Base-by-base conservation (phyloP, 2,329 filamentous ascomycete genomes). In the Hymenoscyphus linearis region DNA sequence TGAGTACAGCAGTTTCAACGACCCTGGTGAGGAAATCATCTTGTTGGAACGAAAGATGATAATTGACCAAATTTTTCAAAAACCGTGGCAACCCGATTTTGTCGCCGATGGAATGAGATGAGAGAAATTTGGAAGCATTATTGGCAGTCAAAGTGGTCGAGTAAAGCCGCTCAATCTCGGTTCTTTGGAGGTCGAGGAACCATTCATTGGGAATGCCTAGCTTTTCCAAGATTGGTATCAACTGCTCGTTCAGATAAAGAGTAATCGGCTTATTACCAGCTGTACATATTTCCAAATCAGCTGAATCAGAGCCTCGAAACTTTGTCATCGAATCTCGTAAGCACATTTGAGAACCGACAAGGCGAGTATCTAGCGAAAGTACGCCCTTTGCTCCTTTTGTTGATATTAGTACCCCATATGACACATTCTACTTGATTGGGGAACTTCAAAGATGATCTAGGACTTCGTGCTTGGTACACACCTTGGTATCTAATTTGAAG, bases 141-240 rank as follows among this genome's bases (percentile, higher is more conserved):
- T 78, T 69, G 0, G 83, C 76, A 22, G 78, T 82, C 0, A 79
- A 74, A 0, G 86, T 87, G 53, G 88, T 84, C 10, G 75, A 74
- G 2, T 84, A 81, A 3, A 96, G 76, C 13, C 80, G 76, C 0
- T 79, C 66, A 2, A 95, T 74, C 27, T 87, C 87, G n/a, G 77
- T 75, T 0, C 78, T 76, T 71, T 95, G 91, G 1, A 90, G 74
- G 0, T 78, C 68, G 12, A 88, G 70, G 65, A 96, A 93, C 71
- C 83, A 87, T 0, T 74, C 60, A 0, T 76, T 69, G 0, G 78
- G 70, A 0, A 89, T 84, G 0, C 82, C 80, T 72, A 93, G 85
- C 66, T 96, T 91, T 69, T 96, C 91, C 0, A 96, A 73, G 5
- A 96, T 91, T 71, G 96, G 96, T 75, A 96, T 91, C 63, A 92